These are phyloP conservation scores for Colletotrichum sp. DNA, from an alignment of 2,329 filamentous ascomycete genomes.

Conservation along the genomic window DNA sequence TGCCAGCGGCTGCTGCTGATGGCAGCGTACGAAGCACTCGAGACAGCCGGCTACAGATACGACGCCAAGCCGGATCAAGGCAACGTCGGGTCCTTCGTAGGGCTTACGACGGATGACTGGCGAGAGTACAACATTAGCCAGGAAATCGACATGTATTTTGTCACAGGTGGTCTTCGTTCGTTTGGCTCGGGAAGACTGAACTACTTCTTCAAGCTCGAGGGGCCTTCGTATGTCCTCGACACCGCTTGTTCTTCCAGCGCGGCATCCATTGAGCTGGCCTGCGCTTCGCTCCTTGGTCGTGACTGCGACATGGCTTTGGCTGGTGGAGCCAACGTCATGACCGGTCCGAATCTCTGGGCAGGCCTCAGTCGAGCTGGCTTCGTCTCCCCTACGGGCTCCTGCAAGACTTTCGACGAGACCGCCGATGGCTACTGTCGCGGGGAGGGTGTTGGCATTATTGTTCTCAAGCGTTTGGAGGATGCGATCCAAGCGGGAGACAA, in stretches of 20 bases:
- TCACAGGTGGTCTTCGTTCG: conserved; percentile 32
- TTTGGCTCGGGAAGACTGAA: conserved; percentile 38
- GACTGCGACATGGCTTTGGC: conserved; percentile 69
- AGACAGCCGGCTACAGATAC: conserved; percentile 56
- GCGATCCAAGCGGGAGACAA: conserved; percentile 45
- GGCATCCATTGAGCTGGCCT: conserved; percentile 31
- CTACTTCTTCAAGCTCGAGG: conserved; percentile 29
- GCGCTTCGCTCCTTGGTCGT: conserved; percentile 64
- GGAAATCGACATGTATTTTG: conserved; percentile 44
- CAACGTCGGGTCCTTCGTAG: conserved; percentile 64
- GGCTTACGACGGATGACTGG: conserved; percentile 70
- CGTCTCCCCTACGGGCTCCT: conserved; percentile 18
- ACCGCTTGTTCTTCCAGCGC: conserved; percentile 27
- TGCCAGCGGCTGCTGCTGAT: conserved; percentile 67
- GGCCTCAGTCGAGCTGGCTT: not conserved
- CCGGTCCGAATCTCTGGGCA: conserved; percentile 49
- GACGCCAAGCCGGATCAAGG: not conserved
- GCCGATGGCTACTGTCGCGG: conserved; percentile 48
- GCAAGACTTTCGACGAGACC: conserved; percentile 33
- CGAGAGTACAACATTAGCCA: conserved; percentile 67
- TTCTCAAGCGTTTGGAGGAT: conserved; percentile 44
- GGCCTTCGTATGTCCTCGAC: conserved; percentile 26
- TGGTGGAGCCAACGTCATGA: conserved; percentile 68
- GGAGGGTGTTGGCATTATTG: conserved; percentile 42
- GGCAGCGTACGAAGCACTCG: conserved; percentile 69